A percentile compares a stretch with the other conserved stretches of the same genome.
Conservation (phyloP, 2,329 filamentous ascomycete genomes). For the Onygenales sp. region DNA sequence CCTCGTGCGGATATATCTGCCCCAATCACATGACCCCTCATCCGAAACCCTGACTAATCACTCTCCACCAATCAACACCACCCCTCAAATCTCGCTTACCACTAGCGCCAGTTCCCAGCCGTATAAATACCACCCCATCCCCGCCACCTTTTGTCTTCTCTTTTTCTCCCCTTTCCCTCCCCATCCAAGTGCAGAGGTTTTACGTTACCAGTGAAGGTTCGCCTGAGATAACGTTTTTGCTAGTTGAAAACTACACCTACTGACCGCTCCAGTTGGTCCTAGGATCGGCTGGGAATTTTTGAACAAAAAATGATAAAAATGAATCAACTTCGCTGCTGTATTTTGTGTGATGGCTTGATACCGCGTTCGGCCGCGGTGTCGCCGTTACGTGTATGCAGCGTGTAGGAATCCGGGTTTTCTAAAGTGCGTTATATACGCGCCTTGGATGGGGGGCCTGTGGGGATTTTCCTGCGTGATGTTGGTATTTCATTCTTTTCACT, state of each 20-base stretch:
- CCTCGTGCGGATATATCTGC: no score
- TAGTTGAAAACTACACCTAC: conserved; percentile 72
- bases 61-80: not conserved
- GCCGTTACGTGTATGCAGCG: not conserved
- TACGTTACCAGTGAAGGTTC: conserved; percentile 74
- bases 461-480: not conserved
- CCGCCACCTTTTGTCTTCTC: conserved; percentile 1
- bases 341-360: conserved; percentile 2
- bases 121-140: conserved; percentile 12
- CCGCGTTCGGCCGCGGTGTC: no score
- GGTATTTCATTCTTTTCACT: conserved; percentile 11
- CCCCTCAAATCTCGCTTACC: not conserved
- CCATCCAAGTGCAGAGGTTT: conserved; percentile 62
- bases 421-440: not conserved
- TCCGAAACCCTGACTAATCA: not conserved
- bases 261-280: conserved; percentile 65
- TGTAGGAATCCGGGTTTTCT: not conserved
- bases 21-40: not conserved
- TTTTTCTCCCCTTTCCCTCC: conserved; percentile 32
- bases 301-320: conserved; percentile 31
- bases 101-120: conserved; percentile 7
- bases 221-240: conserved; percentile 76
- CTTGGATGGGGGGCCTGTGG: not conserved
- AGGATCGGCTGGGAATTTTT: conserved; percentile 70
- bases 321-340: not conserved